A percentile compares a stretch with the other conserved stretches of the same genome.
These are phyloP conservation scores for Solanum bukasovii DNA, from an alignment of 257 asterid genomes.

Conservation along the genomic window DNA sequence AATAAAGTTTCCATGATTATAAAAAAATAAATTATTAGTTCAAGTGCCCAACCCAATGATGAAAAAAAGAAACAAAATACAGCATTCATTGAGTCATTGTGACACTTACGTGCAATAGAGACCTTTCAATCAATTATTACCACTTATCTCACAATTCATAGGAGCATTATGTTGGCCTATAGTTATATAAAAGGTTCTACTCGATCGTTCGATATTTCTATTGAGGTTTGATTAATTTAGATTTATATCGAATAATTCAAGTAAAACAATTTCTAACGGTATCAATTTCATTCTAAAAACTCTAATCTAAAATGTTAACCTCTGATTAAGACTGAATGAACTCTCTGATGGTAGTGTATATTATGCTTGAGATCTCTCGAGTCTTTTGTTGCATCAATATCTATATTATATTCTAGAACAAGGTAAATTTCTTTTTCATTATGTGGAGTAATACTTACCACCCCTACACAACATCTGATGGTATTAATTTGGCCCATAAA, in stretches of 20 bases:
- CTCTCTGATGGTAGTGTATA: not conserved
- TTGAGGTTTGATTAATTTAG: not conserved
- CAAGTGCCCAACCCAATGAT: not conserved
- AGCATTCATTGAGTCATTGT: not conserved
- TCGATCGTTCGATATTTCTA: not conserved
- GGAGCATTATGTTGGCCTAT: not conserved
- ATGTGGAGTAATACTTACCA: not conserved
- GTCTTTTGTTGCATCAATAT: no score
- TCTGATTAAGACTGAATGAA: not conserved
- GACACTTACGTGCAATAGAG: not conserved
- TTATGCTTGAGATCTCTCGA: not conserved
- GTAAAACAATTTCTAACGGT: rapidly evolving
- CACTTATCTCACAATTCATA: not conserved
- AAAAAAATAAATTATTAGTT: not conserved
- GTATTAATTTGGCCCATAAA: not conserved
- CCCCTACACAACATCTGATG: not conserved
- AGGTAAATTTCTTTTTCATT: no score
- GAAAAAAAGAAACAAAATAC: not conserved
- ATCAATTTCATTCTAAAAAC: not conserved
- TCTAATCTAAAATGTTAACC: not conserved
- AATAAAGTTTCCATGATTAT: not conserved
- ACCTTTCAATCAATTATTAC: not conserved
- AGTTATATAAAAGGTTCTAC: not conserved
- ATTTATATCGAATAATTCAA: not conserved
- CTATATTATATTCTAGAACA: no score